phyloP scores from a whole-genome alignment of 1,284 basidiomycete species.

The Ganoderma boninense region DNA sequence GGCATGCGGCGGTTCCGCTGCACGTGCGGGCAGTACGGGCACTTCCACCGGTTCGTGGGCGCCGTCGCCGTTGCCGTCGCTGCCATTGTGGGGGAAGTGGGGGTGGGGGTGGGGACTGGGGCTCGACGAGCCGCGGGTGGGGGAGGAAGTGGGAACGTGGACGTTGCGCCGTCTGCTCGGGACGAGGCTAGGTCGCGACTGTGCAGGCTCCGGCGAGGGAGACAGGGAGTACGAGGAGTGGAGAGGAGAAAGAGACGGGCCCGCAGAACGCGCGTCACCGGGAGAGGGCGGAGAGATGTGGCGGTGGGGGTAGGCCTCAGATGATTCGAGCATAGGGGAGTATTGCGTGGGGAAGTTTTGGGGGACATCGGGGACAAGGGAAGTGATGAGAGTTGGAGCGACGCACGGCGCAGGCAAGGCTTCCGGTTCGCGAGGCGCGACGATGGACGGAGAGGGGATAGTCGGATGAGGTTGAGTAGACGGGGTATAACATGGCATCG shows the following conservation, averaged over 20 bases:
- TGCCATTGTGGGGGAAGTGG: not conserved
- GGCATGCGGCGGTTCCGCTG: conserved; percentile 54
- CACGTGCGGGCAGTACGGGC: conserved; percentile 27
- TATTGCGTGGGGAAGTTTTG: not conserved
- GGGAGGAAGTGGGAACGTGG: not conserved
- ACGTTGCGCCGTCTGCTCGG: not conserved
- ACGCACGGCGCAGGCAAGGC: not conserved
- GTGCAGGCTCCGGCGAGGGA: not conserved
- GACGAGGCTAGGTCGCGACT: not conserved
- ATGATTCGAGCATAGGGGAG: not conserved
- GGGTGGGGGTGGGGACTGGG: not conserved
- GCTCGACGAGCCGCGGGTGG: not conserved
- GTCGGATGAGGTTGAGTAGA: not conserved
- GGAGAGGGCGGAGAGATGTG: not conserved
- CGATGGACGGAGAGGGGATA: not conserved
- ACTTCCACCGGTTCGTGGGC: conserved; percentile 8
- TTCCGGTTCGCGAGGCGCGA: not conserved
- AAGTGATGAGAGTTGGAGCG: not conserved
- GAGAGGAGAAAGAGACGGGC: not conserved
- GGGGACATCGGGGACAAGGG: not conserved
- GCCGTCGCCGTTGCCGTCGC: not conserved
- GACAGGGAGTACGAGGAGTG: not conserved
- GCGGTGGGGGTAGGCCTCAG: not conserved
- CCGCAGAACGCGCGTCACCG: not conserved
- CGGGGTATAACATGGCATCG: not conserved